A percentile compares a stretch with the other conserved stretches of the same genome.
phyloP scores from a whole-genome alignment of 805 yeast species.

The Candida incommunis region DNA sequence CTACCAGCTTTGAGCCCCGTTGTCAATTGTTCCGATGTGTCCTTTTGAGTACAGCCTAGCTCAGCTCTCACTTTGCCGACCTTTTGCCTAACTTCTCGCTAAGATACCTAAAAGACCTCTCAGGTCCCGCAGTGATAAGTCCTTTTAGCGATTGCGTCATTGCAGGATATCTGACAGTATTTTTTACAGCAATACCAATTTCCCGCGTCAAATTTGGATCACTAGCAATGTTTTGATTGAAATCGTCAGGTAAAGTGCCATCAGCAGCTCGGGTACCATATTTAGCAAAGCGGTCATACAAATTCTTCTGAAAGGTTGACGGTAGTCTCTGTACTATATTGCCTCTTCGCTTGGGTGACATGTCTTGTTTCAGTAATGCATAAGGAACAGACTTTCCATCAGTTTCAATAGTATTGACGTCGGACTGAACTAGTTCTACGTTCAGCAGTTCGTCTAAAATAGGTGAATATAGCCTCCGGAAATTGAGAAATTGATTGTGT shows the following conservation, averaged over 20 bases:
- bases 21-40: too few species aligned
- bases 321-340: constrained; percentile 36
- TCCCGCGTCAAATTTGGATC: constrained; percentile 26
- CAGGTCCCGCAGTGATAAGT: constrained; percentile 69
- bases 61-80: neutral
- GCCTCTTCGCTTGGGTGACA: constrained; percentile 26
- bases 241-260: constrained; percentile 18
- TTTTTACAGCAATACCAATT: constrained; percentile 28
- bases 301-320: constrained; percentile 27
- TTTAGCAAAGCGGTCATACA: constrained; percentile 19
- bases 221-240: constrained; percentile 28
- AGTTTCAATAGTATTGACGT: constrained; percentile 11
- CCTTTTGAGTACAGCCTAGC: too few species aligned
- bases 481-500: constrained; percentile 51
- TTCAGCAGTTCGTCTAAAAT: constrained; percentile 31
- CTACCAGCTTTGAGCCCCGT: too few species aligned
- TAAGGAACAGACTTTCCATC: constrained; percentile 17
- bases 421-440: constrained; percentile 10
- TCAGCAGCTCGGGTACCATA: constrained; percentile 5
- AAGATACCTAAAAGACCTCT: constrained; percentile 59
- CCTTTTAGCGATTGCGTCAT: constrained; percentile 71
- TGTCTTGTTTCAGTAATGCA: constrained; percentile 20
- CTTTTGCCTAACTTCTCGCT: constrained; percentile 45
- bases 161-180: constrained; percentile 58
- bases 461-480: constrained; percentile 65